A percentile compares a stretch with the other conserved stretches of the same genome.
phyloP scores from a whole-genome alignment of 768 basidiomycete genomes.

The Naganishia friedmannii region DNA sequence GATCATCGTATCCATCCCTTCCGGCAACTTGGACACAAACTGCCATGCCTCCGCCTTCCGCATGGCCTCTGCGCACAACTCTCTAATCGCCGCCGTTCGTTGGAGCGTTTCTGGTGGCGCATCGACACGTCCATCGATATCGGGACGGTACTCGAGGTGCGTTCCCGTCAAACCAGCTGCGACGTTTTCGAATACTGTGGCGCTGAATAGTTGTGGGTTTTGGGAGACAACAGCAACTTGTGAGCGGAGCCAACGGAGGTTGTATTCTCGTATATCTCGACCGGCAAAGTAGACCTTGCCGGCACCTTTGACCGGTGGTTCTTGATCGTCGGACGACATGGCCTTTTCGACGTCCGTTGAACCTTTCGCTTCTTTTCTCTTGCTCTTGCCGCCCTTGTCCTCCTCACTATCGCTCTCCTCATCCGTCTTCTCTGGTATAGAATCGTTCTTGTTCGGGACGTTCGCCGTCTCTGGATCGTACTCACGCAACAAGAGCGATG shows the following conservation, averaged over 20 bases:
- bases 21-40: slow-evolving; percentile 50
- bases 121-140: slow-evolving; percentile 21
- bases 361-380: slow-evolving; percentile 1
- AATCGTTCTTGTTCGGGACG: slow-evolving; percentile 26
- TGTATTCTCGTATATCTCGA: slow-evolving; percentile 67
- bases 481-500: slow-evolving; percentile 76
- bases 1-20: slow-evolving; percentile 45
- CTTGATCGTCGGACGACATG: not conserved
- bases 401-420: slow-evolving; percentile 57
- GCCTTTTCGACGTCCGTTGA: slow-evolving; percentile 5
- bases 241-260: slow-evolving; percentile 77
- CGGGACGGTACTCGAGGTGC: slow-evolving; percentile 41
- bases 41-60: slow-evolving; percentile 84
- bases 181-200: slow-evolving; percentile 76
- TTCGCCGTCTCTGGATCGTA: slow-evolving; percentile 65
- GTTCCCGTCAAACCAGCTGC: slow-evolving; percentile 81
- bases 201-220: slow-evolving; percentile 80
- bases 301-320: slow-evolving; percentile 19
- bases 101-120: slow-evolving; percentile 11
- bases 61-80: slow-evolving; percentile 78
- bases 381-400: slow-evolving; percentile 37
- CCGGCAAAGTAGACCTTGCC: slow-evolving; percentile 68
- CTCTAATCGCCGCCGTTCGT: slow-evolving; percentile 51
- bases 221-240: slow-evolving; percentile 87
- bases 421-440: slow-evolving; percentile 56